Conservation (phyloP, 2,329 filamentous ascomycete genomes). For the Sporothrix luriei region DNA sequence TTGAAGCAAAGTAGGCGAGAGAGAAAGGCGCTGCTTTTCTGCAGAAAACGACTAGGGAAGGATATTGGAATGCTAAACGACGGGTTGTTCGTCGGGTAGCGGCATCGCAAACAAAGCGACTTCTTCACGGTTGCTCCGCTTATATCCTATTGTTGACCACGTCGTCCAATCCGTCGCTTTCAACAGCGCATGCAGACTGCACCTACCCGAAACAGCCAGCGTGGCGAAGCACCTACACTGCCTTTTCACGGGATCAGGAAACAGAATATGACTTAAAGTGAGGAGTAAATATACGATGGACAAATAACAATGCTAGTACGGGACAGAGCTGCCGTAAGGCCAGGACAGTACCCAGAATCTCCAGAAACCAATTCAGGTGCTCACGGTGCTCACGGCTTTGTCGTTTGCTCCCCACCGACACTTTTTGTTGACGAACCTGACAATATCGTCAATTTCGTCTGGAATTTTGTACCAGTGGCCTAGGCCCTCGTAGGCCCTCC, state of each 20-base stretch:
- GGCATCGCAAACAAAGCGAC: not conserved
- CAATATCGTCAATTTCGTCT: no score
- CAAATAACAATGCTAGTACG: not conserved
- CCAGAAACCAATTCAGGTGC: no score
- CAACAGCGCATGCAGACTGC: constrained; percentile 14
- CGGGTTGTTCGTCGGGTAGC: constrained; percentile 8
- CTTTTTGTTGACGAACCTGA: no score
- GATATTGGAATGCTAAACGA: not conserved
- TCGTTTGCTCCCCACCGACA: no score
- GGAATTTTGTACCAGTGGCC: no score
- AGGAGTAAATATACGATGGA: not conserved
- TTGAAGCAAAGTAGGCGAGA: not conserved
- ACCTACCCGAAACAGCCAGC: constrained; percentile 6
- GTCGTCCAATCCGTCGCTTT: not conserved
- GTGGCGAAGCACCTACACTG: not conserved
- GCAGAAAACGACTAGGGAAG: not conserved
- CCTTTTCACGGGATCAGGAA: not conserved
- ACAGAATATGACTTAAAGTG: not conserved
- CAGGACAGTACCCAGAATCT: not conserved
- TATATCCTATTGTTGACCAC: not conserved
- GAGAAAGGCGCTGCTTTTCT: not conserved
- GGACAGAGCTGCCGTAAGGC: not conserved
- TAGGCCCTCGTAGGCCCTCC: no score
- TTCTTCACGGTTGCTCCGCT: not conserved
- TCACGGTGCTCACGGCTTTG: no score